Conservation (phyloP, 2,329 filamentous ascomycete species). For the Pseudogymnoascus sp. region DNA sequence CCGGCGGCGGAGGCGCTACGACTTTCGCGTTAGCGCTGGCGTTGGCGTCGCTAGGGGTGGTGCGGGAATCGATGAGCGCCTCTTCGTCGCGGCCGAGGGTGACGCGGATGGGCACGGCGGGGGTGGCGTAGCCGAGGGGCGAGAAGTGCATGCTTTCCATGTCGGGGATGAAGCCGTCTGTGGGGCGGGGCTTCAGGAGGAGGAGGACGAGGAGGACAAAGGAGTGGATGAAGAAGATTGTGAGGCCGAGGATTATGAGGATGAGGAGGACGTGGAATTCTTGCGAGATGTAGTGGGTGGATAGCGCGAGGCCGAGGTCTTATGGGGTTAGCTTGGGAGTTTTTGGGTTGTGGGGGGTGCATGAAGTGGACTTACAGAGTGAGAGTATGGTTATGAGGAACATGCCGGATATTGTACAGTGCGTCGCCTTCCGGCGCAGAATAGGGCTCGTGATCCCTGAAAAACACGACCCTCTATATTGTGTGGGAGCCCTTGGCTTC, state of each 20-base stretch:
- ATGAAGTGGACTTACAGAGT: conserved; percentile 52
- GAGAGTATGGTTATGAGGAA: conserved; percentile 16
- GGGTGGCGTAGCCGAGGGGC: conserved; percentile 62
- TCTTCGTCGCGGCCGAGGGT: conserved; percentile 71
- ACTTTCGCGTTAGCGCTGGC: conserved; percentile 49
- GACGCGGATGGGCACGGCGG: conserved; percentile 68
- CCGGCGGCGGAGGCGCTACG: conserved; percentile 62
- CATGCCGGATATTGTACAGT: conserved; percentile 57
- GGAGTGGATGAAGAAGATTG: conserved; percentile 75
- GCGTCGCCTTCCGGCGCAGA: conserved; percentile 50
- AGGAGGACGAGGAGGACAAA: conserved; percentile 68
- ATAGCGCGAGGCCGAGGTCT: conserved; percentile 71
- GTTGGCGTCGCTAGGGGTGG: conserved; percentile 34
- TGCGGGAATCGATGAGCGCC: conserved; percentile 31
- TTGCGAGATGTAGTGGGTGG: conserved; percentile 54
- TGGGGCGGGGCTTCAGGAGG: conserved; percentile 39
- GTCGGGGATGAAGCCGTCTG: conserved; percentile 29
- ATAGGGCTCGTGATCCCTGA: conserved; percentile 49
- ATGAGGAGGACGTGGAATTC: conserved; percentile 78
- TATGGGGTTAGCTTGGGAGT: neutral
- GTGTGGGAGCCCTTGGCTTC: conserved; percentile 21
- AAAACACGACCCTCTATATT: conserved; percentile 31
- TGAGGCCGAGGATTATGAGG: conserved; percentile 65
- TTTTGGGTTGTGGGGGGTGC: neutral
- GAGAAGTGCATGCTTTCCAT: conserved; percentile 44